Conservation (phyloP, 2,329 filamentous ascomycete species). For the Penicillium sp. region DNA sequence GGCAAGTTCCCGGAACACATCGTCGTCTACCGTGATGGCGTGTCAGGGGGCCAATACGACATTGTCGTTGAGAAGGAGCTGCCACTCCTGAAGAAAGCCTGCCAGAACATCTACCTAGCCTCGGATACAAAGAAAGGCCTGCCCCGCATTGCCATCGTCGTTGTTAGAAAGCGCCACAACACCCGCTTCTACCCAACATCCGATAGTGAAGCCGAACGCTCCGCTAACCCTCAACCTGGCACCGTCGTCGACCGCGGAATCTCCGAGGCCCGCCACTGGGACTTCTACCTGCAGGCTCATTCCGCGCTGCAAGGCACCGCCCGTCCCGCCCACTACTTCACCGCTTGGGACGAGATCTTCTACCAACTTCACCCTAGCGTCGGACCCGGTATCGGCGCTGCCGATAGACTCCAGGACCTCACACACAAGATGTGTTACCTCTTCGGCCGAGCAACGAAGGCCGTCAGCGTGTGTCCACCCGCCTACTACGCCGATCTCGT, state of each 20-base stretch:
- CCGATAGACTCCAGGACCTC: slow-evolving; percentile 63
- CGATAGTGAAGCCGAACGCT: slow-evolving; percentile 45
- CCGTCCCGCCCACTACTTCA: slow-evolving; percentile 74
- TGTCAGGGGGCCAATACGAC: slow-evolving; percentile 77
- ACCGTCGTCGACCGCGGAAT: slow-evolving; percentile 82
- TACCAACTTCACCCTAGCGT: slow-evolving; percentile 21
- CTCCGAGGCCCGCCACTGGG: slow-evolving; percentile 67
- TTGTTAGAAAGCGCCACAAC: slow-evolving; percentile 85
- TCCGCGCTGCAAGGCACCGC: slow-evolving; percentile 75
- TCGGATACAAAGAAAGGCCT: slow-evolving; percentile 41
- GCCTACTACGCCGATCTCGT: slow-evolving; percentile 61
- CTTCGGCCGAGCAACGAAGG: slow-evolving; percentile 60
- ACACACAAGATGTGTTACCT: slow-evolving; percentile 78
- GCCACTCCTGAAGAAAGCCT: slow-evolving; percentile 51
- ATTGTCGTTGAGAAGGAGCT: slow-evolving; percentile 65
- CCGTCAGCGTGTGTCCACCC: no score
- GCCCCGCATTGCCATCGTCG: slow-evolving; percentile 64
- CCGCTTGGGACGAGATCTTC: slow-evolving; percentile 66
- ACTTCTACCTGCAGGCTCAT: slow-evolving; percentile 82
- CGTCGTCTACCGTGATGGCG: slow-evolving; percentile 80
- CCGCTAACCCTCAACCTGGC: slow-evolving; percentile 63
- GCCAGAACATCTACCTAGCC: slow-evolving; percentile 52
- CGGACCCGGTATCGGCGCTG: slow-evolving; percentile 49
- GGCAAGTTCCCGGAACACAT: slow-evolving; percentile 61
- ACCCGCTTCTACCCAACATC: slow-evolving; percentile 75